phyloP scores from a whole-genome alignment of 306 rosid species.

The Senna siamea region DNA sequence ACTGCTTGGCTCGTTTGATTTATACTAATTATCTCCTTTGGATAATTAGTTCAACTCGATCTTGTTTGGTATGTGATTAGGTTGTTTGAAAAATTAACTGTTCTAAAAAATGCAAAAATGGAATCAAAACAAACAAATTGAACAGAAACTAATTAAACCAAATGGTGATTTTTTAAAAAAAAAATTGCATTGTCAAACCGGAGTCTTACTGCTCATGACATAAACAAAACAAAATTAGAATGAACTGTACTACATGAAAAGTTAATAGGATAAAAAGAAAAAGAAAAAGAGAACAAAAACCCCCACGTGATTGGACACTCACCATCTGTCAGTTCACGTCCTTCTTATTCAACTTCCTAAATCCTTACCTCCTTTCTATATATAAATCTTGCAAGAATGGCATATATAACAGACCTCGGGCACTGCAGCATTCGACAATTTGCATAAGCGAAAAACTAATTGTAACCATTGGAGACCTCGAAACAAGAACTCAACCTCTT shows the following conservation, averaged over 20 bases:
- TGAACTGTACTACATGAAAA: not conserved
- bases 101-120: too few species aligned
- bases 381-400: slow-evolving; percentile 53
- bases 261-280: not conserved
- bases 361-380: slow-evolving; percentile 26
- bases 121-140: not conserved
- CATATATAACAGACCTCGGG: slow-evolving; percentile 18
- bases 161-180: not conserved
- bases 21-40: not conserved
- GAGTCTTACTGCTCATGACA: not conserved
- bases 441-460: slow-evolving; percentile 4
- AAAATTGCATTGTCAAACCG: not conserved
- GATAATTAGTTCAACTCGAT: not conserved
- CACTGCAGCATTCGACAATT: slow-evolving; percentile 5
- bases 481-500: not conserved
- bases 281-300: not conserved
- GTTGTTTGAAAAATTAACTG: too few species aligned
- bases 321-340: not conserved
- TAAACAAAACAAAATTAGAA: not conserved
- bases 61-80: too few species aligned
- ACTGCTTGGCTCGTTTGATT: too few species aligned
- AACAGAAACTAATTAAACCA: not conserved
- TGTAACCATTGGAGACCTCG: slow-evolving; percentile 36
- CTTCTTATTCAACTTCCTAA: not conserved
- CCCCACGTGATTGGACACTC: slow-evolving; percentile 1